phyloP scores from a whole-genome alignment of 805 yeast species.

The Isabelozyma gotoi region DNA sequence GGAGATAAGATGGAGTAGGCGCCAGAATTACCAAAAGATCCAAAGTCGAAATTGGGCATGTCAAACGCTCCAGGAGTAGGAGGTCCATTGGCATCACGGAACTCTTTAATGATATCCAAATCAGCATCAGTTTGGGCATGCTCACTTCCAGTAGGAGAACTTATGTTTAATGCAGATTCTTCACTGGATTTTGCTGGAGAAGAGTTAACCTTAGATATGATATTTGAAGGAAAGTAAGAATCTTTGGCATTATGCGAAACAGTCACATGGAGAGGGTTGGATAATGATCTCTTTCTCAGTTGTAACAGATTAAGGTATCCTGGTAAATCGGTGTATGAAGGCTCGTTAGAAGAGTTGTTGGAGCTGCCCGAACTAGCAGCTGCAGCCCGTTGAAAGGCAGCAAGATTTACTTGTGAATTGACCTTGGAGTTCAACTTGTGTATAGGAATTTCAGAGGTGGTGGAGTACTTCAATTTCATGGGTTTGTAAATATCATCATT shows the following conservation, averaged over 20 bases:
- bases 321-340: slow-evolving; percentile 24
- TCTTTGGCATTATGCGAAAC: slow-evolving; percentile 18
- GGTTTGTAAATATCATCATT: slow-evolving; percentile 39
- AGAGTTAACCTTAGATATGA: slow-evolving; percentile 7
- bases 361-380: neutral
- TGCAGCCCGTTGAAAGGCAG: slow-evolving; percentile 14
- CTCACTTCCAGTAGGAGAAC: slow-evolving; percentile 9
- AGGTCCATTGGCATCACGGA: slow-evolving; percentile 1
- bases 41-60: neutral
- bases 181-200: neutral
- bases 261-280: slow-evolving; percentile 19
- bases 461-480: slow-evolving; percentile 37
- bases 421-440: slow-evolving; percentile 38
- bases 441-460: slow-evolving; percentile 38
- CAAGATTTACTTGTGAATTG: slow-evolving; percentile 38
- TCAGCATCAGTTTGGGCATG: slow-evolving; percentile 7
- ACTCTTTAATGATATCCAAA: slow-evolving; percentile 21
- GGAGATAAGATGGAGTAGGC: neutral
- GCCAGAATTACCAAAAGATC: neutral
- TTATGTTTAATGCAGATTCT: slow-evolving; percentile 1
- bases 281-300: slow-evolving; percentile 19
- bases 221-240: slow-evolving; percentile 25
- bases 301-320: slow-evolving; percentile 10
- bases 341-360: slow-evolving; percentile 16
- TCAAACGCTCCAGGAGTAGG: slow-evolving; percentile 1